Percentiles rank a stretch among this genome's conserved stretches.
phyloP scores from a whole-genome alignment of 2,329 filamentous ascomycete genomes.

The Ophiosphaerella korrae region DNA sequence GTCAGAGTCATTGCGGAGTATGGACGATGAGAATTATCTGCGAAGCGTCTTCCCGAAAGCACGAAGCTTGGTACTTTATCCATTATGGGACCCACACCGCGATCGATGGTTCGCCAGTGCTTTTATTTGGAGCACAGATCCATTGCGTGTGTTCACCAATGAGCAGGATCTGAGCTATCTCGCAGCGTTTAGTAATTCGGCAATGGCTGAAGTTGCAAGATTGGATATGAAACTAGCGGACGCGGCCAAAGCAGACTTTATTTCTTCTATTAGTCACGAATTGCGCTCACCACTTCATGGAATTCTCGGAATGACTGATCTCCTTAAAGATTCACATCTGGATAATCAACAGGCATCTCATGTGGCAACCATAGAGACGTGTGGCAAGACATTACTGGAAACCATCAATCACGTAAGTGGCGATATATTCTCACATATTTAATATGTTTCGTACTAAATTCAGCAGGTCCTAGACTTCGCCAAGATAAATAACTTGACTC shows the following conservation, averaged over 20 bases:
- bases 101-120: slow-evolving; percentile 47
- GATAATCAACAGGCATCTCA: slow-evolving; percentile 50
- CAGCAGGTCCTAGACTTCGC: slow-evolving; percentile 47
- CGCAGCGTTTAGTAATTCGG: slow-evolving; percentile 46
- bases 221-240: slow-evolving; percentile 47
- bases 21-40: slow-evolving; percentile 43
- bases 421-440: no score
- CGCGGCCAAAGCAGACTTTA: slow-evolving; percentile 61
- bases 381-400: slow-evolving; percentile 48
- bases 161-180: slow-evolving; percentile 47
- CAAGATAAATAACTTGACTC: slow-evolving; percentile 46
- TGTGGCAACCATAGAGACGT: slow-evolving; percentile 45
- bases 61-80: slow-evolving; percentile 46
- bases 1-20: slow-evolving; percentile 35
- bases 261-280: slow-evolving; percentile 67
- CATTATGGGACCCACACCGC: slow-evolving; percentile 47
- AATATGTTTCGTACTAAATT: slow-evolving; percentile 9
- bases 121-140: slow-evolving; percentile 46
- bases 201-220: slow-evolving; percentile 47
- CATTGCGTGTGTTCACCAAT: slow-evolving; percentile 45
- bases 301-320: slow-evolving; percentile 55
- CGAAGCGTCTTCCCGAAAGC: slow-evolving; percentile 43
- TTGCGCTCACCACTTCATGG: slow-evolving; percentile 66
- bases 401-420: slow-evolving; percentile 48
- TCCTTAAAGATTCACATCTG: slow-evolving; percentile 39